Base-by-base conservation (phyloP, 2,329 filamentous ascomycete species). In the Leptoxyphium fumago region DNA sequence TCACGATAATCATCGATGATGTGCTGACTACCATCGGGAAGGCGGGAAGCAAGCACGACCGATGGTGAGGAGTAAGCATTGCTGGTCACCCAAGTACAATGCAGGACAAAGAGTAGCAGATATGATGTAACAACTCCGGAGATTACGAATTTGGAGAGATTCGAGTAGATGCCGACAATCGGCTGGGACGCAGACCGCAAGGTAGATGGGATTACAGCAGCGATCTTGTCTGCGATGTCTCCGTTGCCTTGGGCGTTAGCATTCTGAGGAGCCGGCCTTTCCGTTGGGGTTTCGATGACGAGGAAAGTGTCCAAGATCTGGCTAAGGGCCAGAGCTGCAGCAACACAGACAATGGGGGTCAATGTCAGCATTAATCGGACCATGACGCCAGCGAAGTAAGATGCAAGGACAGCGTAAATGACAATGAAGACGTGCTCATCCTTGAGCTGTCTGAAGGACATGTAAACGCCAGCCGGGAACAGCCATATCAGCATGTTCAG, bases 1-100 rank as follows among this genome's bases (percentile, higher is more conserved):
- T 98, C 91, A 60, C 91, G 83, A 70, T 98, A 98, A 64, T 98
- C 91, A 60, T 98, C 91, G 58, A 98, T 98, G 62, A 98, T 98
- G 67, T 94, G 88, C 62, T 96, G 89, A 62, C 81, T 91, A 49
- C 93, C 91, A 60, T 98, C 91, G 1, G 89, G 87, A 68, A 94
- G 73, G 53, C 80, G 79, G 61, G 88, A 95, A 17, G 91, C 91
- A 57, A 98, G 71, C 28, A 98, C 91, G 42, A 98, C 91, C 0
- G 91, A 98, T 5, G 91, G 91, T 21, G 91, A 98, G 6, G 91
- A 96, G 69, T 98, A 98, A 18, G 91, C 93, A 60, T 96, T 96
- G 5, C 91, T 96, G 13, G 91, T 98, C 43, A 98, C 91, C 91
- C 93, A 98, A 10, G 91, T 98, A 69, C 91, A 98, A 71, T 98